A percentile compares a stretch with the other conserved stretches of the same genome.
Evolutionary conservation across 352 stramenopile species (phyloP).

Genomic region (Globisporangium cystogenes): DNA sequence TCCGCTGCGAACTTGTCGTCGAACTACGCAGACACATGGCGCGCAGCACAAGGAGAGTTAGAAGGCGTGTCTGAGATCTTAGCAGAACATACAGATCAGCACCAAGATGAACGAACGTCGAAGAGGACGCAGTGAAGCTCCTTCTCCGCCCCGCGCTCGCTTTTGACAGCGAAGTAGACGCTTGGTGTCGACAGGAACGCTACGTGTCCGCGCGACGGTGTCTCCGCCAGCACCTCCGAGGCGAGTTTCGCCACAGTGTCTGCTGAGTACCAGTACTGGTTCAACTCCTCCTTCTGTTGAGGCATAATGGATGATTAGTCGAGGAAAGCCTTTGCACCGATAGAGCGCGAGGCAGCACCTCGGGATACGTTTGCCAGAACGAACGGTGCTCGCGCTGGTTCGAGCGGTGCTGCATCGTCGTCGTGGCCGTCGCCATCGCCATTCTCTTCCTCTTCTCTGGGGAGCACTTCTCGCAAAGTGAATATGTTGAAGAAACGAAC

Average conservation of each 20-base stretch:
- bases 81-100: no score
- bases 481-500: no score
- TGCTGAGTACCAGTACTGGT: conserved; percentile 95
- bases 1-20: conserved; percentile 77
- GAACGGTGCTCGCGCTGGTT: conserved; percentile 22
- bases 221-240: conserved; percentile 56
- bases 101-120: conserved; percentile 58
- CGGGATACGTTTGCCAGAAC: conserved; percentile 69
- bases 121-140: conserved; percentile 75
- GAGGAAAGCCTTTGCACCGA: no score
- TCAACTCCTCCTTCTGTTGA: conserved; percentile 94
- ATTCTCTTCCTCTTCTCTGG: no score
- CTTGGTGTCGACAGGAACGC: conserved; percentile 93
- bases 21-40: conserved; percentile 50
- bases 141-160: conserved; percentile 16
- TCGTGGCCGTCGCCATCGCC: no score
- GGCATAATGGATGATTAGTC: no score
- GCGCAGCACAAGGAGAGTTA: neutral
- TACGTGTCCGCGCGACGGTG: conserved; percentile 26
- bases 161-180: conserved; percentile 89
- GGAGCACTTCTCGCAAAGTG: no score
- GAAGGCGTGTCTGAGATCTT: no score
- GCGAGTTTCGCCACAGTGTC: conserved; percentile 81
- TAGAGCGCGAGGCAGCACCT: no score
- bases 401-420: conserved; percentile 7